These are phyloP conservation scores for Sporothrix euskadiensis DNA, from an alignment of 2,329 filamentous ascomycete species.

Conservation along the genomic window DNA sequence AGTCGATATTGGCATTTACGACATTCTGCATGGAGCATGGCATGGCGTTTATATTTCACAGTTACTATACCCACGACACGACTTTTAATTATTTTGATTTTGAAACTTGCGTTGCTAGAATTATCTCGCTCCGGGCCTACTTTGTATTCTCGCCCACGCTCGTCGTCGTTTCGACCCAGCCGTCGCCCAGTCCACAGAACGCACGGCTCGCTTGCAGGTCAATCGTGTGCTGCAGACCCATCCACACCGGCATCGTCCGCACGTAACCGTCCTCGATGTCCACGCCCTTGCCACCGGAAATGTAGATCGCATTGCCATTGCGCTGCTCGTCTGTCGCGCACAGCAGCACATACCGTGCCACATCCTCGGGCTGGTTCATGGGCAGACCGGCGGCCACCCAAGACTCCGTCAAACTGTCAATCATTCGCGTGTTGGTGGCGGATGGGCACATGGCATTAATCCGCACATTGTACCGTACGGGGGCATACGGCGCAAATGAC, in stretches of 20 bases:
- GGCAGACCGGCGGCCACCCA: constrained; percentile 45
- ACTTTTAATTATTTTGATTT: background rate
- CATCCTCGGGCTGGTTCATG: constrained; percentile 45
- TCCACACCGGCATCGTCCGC: constrained; percentile 35
- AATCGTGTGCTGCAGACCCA: constrained; percentile 36
- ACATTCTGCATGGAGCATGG: background rate
- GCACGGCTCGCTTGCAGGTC: constrained; percentile 31
- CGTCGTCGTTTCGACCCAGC: constrained; percentile 23
- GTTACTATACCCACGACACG: background rate
- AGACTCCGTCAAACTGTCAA: constrained; percentile 41
- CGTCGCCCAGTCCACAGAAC: constrained; percentile 22
- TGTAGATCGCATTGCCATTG: constrained; percentile 37
- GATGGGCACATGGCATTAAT: constrained; percentile 52
- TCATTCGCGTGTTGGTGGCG: constrained; percentile 49
- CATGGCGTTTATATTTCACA: background rate
- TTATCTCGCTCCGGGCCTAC: background rate
- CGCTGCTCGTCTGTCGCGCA: constrained; percentile 40
- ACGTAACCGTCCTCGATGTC: constrained; percentile 37
- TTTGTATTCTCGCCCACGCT: constrained; percentile 10
- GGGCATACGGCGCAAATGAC: constrained; percentile 41
- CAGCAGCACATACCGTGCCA: constrained; percentile 45
- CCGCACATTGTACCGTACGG: constrained; percentile 41
- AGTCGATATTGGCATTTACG: background rate
- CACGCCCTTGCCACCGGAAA: constrained; percentile 35
- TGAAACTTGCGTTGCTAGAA: background rate